Percentiles rank a stretch among this genome's conserved stretches.
Evolutionary conservation across 257 asterid genomes (phyloP).

Genomic region (Plantago elongata): DNA sequence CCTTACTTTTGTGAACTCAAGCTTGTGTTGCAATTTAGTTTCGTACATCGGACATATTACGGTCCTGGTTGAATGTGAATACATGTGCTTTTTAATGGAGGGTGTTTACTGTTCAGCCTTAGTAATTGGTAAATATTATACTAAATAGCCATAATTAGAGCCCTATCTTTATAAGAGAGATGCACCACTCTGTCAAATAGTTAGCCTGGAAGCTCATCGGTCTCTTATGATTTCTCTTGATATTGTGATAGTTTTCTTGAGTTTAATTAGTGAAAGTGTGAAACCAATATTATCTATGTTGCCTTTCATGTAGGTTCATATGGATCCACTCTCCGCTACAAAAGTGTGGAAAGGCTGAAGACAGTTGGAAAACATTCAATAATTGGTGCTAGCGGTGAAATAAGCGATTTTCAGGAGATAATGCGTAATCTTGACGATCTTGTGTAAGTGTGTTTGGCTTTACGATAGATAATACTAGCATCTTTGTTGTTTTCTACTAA

Average conservation of each 20-base stretch:
- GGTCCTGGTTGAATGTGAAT: too few relatives aligned
- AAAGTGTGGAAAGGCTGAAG: constrained; percentile 85
- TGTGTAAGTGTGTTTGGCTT: constrained; percentile 41
- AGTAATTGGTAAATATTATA: too few relatives aligned
- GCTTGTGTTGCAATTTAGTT: too few relatives aligned
- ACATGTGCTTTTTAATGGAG: too few relatives aligned
- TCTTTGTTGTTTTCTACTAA: too few relatives aligned
- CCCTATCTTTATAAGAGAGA: too few relatives aligned
- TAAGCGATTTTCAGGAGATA: constrained; percentile 97
- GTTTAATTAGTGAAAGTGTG: background rate
- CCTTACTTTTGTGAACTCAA: too few relatives aligned
- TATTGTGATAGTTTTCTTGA: background rate
- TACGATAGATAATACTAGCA: background rate
- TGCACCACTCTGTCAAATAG: too few relatives aligned
- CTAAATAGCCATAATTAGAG: too few relatives aligned
- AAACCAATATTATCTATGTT: constrained; percentile 8
- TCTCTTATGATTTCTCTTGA: background rate
- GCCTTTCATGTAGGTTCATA: constrained; percentile 58
- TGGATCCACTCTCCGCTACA: constrained; percentile 94
- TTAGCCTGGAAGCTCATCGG: too few relatives aligned
- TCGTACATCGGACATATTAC: too few relatives aligned
- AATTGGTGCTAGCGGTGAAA: constrained; percentile 95
- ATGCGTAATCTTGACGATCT: constrained; percentile 80
- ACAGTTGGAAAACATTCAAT: constrained; percentile 92
- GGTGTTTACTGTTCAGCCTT: too few relatives aligned